Base-by-base conservation (phyloP, 1,284 basidiomycete genomes). In the Singerocomus rubriflavus region DNA sequence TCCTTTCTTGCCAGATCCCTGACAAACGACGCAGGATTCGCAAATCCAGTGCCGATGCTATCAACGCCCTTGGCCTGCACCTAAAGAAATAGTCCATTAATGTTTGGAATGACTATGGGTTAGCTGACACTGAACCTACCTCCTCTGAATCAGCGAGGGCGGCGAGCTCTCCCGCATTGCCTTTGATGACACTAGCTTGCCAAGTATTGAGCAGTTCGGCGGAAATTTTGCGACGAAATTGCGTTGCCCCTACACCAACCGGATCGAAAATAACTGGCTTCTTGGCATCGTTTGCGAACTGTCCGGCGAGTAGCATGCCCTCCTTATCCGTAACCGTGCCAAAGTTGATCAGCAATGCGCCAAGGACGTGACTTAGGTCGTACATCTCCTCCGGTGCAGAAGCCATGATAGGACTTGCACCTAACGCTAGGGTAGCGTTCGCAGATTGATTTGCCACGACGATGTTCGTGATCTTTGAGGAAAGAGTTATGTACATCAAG, bases 401-500 rank as follows among this genome's bases (percentile, higher is more conserved):
- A 6, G 92, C 89, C 94, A 98, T 98, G 66, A 98, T 96, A 1
- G 95, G 95, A 47, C 91, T 93, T 12, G 86, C 92, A 31, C 91
- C 89, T 6, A 98, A 69, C 0, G 93, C 92, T 9, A 98, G 78
- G 0, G 94, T 95, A 2, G 91, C 81, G 68, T 98, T 98, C 16
- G 94, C 93, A 3, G 88, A 92, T 73, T 96, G 91, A 31, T 86
- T 94, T 17, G 88, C 85, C 26, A 93, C 93, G 31, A 98, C 94
- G 46, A 80, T 85, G 63, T 96, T 96, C 2, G 94, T 96, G 59
- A 96, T 93, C 86, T 95, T 60, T 7, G 8, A 26, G 32, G 53
- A 56, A 26, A 60, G 51, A 58, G 55, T 3, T 1, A 6, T 14
- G 51, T 2, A 13, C 29, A 43, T n/a, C 17, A 35, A 34, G 42